Percentiles rank a stretch among this genome's conserved stretches.
Conservation (phyloP, 257 asterid genomes). For the Solanum sitiens region DNA sequence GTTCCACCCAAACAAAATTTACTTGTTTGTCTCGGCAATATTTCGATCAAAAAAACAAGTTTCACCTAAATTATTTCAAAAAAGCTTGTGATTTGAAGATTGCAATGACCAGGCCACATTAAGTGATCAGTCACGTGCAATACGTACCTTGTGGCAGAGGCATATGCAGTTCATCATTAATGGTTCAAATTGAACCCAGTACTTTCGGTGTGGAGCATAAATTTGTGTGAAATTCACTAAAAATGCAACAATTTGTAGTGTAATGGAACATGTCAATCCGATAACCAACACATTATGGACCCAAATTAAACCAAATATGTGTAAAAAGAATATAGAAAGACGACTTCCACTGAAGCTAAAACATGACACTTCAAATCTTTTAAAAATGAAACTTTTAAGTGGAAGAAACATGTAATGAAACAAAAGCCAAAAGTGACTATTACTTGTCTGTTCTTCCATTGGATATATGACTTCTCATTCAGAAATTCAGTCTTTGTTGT, state of each 20-base stretch:
- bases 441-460: slow-evolving; percentile 93
- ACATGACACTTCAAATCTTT: background rate
- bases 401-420: background rate
- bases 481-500: slow-evolving; percentile 64
- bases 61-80: background rate
- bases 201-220: background rate
- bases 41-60: background rate
- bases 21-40: background rate
- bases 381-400: background rate
- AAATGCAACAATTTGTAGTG: background rate
- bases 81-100: background rate
- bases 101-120: background rate
- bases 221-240: background rate
- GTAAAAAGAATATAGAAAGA: background rate
- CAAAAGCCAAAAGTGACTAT: background rate
- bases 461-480: slow-evolving; percentile 55
- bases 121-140: background rate
- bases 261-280: background rate
- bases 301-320: background rate
- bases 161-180: background rate
- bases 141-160: background rate
- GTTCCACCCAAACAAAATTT: background rate
- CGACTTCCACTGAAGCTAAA: background rate
- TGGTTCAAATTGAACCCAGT: background rate
- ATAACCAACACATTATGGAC: background rate